Conservation (phyloP, 2,329 filamentous ascomycete species). For the Tolypocladium cylindrosporum region DNA sequence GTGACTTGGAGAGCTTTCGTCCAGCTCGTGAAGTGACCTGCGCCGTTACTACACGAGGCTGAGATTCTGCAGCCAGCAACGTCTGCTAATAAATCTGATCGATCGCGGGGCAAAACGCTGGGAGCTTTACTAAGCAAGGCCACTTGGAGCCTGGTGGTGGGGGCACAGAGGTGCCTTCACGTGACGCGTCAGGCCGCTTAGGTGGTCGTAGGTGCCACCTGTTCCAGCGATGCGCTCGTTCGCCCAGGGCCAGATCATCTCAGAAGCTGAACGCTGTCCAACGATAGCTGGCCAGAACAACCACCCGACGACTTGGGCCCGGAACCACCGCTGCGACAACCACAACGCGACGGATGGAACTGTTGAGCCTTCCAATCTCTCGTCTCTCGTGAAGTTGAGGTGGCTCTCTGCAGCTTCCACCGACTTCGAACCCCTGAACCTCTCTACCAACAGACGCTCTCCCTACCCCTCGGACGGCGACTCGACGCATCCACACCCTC, state of each 20-base stretch:
- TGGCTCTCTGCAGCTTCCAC: conserved; percentile 5
- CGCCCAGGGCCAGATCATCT: neutral
- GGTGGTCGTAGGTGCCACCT: conserved; percentile 3
- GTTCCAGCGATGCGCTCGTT: neutral
- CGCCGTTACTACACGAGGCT: neutral
- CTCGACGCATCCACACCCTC: neutral
- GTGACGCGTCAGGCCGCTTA: neutral
- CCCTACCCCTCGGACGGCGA: neutral
- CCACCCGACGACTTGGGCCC: neutral
- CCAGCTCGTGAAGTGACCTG: neutral
- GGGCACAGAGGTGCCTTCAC: neutral
- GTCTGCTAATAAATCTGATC: neutral
- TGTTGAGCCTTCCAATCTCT: conserved; percentile 1
- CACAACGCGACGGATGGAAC: conserved; percentile 6
- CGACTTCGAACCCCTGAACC: neutral
- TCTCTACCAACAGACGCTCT: neutral
- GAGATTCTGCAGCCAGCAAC: neutral
- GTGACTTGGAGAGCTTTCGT: conserved; percentile 2
- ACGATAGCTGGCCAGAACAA: neutral
- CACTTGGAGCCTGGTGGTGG: neutral
- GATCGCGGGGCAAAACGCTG: neutral
- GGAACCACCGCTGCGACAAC: conserved; percentile 1
- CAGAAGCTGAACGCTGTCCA: neutral
- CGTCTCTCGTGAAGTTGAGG: conserved; percentile 12
- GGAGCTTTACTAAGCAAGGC: neutral